Base-by-base conservation (phyloP, 1,139 yeast genomes). In the Diutina catenulata region DNA sequence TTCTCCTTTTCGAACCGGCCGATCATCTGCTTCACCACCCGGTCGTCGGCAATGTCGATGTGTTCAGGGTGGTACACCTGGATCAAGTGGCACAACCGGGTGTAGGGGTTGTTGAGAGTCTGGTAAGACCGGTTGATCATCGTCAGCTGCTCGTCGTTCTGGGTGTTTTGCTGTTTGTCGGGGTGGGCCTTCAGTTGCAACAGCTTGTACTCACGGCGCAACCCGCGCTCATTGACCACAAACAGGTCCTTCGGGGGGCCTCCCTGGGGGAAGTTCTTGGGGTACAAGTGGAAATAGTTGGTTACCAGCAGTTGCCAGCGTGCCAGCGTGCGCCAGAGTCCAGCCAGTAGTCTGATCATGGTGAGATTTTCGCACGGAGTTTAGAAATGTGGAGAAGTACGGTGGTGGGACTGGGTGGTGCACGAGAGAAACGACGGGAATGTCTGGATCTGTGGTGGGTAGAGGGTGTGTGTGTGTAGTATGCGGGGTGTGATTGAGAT, bases 171-270 rank as follows among this genome's bases (percentile, higher is more conserved):
- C 7, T 23, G 24, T 7, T 15, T 15, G 53, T 88, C 98, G 0
- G 98, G 98, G 51, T 88, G 98, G 38, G 74, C 69, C 43, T 68
- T 62, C 28, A 82, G 72, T 53, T 91, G 97, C 28, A 87, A 60
- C 8, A 52, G 50, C 37, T 94, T 63, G 52, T 77, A 88, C 52
- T 91, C 98, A 41, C 75, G 68, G 39, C 94, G 70, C 39, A 91
- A 64, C 10, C 58, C 51, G 40, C 66, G 61, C 9, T 62, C 51
- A 47, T 83, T 76, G 11, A 86, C 57, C 5, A 56, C 49, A 59
- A 87, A 88, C 20, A 72, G 56, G 21, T 77, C 79, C 3, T 52
- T 46, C 1, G 87, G 84, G 1, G 93, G 91, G 2, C 79, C 75
- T 0, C 81, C 80, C 2, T 64, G 41, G 0, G 87, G 83, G 45